These are phyloP conservation scores for Saccharomycopsis sp. DNA, from an alignment of 805 yeast genomes.

Conservation along the genomic window DNA sequence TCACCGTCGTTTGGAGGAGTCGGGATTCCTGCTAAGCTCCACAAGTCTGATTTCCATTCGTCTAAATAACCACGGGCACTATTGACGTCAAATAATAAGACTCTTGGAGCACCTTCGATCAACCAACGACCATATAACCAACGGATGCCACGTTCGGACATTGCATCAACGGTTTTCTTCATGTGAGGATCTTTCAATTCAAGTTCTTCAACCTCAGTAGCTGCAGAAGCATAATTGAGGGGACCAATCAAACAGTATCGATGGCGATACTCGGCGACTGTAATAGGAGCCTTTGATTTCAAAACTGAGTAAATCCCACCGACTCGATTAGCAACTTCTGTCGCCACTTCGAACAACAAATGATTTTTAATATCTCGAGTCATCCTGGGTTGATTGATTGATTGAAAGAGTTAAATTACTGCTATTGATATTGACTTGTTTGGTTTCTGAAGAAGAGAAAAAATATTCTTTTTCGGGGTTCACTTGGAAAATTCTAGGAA, in stretches of 20 bases:
- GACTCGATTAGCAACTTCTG: constrained; percentile 95
- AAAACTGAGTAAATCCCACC: constrained; percentile 97
- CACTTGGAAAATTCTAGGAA: no score
- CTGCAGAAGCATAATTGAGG: constrained; percentile 62
- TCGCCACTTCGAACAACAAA: constrained; percentile 86
- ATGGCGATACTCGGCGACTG: constrained; percentile 86
- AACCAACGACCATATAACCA: constrained; percentile 94
- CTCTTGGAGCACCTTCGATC: constrained; percentile 96
- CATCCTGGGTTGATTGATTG: constrained; percentile 43
- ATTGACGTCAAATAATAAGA: constrained; percentile 76
- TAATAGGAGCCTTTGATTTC: constrained; percentile 94
- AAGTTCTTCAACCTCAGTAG: constrained; percentile 75
- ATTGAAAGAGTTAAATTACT: no score
- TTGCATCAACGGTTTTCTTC: constrained; percentile 60
- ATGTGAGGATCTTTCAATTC: constrained; percentile 47
- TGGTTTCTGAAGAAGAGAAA: no score
- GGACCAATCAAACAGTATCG: constrained; percentile 88
- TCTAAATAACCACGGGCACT: constrained; percentile 64
- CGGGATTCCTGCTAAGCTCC: constrained; percentile 90
- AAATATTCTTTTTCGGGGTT: no score
- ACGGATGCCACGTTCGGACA: constrained; percentile 74
- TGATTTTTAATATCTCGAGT: constrained; percentile 83
- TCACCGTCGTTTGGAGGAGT: constrained; percentile 85
- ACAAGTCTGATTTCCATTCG: constrained; percentile 92
- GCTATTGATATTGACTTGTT: no score